Conservation (phyloP, 805 yeast genomes). For the Gaillardinia entomophila region DNA sequence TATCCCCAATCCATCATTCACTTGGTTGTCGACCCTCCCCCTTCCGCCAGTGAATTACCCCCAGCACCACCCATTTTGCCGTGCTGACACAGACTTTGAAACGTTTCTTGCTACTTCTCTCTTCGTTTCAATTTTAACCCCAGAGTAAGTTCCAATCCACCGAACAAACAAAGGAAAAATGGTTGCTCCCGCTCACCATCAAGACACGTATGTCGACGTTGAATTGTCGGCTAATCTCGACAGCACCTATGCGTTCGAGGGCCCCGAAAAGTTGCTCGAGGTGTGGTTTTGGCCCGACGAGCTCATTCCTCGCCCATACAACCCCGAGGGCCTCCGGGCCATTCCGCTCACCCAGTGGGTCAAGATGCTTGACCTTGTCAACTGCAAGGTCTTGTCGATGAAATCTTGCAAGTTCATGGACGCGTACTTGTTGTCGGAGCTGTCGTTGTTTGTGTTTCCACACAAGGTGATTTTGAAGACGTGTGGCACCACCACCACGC, state of each 20-base stretch:
- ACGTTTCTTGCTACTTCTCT: constrained; percentile 48
- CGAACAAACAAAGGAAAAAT: constrained; percentile 12
- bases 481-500: constrained; percentile 92
- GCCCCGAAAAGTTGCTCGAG: constrained; percentile 91
- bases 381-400: constrained; percentile 82
- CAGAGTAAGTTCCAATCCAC: constrained; percentile 41
- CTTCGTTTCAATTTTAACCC: constrained; percentile 28
- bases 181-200: constrained; percentile 39
- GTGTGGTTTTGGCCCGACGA: constrained; percentile 70
- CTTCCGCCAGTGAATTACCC: constrained; percentile 21
- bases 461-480: constrained; percentile 86
- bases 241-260: constrained; percentile 91
- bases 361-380: constrained; percentile 68
- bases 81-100: constrained; percentile 14
- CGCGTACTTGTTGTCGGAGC: constrained; percentile 83
- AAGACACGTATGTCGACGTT: constrained; percentile 63
- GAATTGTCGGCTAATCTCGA: constrained; percentile 74
- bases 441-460: constrained; percentile 82
- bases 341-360: constrained; percentile 70
- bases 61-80: background rate
- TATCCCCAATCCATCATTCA: constrained; percentile 7
- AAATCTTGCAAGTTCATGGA: constrained; percentile 62
- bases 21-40: constrained; percentile 34
- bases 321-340: constrained; percentile 48
- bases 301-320: constrained; percentile 30